Conservation (phyloP, 1,284 basidiomycete genomes). For the Stygiomarasmius scandens region DNA sequence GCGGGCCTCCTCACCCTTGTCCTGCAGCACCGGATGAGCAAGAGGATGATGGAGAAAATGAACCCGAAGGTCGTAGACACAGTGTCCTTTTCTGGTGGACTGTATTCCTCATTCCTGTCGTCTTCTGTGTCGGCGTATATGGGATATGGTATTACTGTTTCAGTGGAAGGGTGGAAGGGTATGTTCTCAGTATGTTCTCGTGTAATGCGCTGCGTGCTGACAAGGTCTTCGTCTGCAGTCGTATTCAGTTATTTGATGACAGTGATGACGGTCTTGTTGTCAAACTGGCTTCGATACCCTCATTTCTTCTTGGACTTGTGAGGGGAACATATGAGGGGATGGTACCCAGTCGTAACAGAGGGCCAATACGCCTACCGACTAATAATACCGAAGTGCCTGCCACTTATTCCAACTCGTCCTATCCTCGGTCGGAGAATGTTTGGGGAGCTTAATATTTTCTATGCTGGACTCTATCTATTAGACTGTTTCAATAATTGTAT, state of each 20-base stretch:
- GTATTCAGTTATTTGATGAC: conserved; percentile 77
- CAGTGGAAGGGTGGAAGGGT: conserved; percentile 74
- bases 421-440: too few species aligned
- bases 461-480: too few species aligned
- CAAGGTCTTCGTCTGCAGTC: conserved; percentile 48
- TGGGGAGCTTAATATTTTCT: too few species aligned
- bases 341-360: too few species aligned
- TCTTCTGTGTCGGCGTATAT: conserved; percentile 70
- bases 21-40: too few species aligned
- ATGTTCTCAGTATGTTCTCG: conserved; percentile 31
- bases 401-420: too few species aligned
- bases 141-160: conserved; percentile 81
- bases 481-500: too few species aligned
- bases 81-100: conserved; percentile 83
- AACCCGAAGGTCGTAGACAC: conserved; percentile 72
- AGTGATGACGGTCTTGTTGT: conserved; percentile 55
- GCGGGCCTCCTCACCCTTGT: conserved; percentile 72
- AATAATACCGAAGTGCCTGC: too few species aligned
- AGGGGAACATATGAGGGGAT: conserved; percentile 76
- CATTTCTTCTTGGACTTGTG: conserved; percentile 80
- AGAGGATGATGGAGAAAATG: too few species aligned
- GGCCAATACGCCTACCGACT: too few species aligned
- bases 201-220: too few species aligned
- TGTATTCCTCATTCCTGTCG: conserved; percentile 74
- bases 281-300: conserved; percentile 83